Conservation (phyloP, 352 stramenopile genomes). For the Phytophthora lateralis region DNA sequence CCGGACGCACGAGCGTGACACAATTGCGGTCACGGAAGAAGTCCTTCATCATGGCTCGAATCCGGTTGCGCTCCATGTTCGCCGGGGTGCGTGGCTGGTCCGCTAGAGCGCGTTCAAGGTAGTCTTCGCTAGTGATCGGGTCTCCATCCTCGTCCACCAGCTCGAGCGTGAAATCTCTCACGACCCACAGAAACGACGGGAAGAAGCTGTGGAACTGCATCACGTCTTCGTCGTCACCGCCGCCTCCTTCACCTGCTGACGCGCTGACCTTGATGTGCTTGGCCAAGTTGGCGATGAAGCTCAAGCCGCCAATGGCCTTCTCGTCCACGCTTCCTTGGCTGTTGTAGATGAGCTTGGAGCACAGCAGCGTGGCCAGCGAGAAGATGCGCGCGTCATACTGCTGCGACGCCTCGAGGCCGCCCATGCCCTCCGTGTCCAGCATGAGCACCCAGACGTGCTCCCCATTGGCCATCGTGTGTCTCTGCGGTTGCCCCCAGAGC, state of each 20-base stretch:
- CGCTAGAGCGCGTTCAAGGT: conserved; percentile 78
- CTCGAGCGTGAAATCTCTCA: conserved; percentile 89
- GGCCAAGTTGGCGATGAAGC: conserved; percentile 88
- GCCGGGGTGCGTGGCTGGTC: conserved; percentile 71
- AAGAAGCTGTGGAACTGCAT: conserved; percentile 88
- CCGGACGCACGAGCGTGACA: conserved; percentile 80
- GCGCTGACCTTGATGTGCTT: conserved; percentile 85
- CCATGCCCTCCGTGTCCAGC: conserved; percentile 89
- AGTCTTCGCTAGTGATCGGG: conserved; percentile 77
- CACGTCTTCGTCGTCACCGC: conserved; percentile 55
- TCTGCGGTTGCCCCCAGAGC: conserved; percentile 80
- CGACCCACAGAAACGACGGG: conserved; percentile 88
- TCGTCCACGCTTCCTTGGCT: conserved; percentile 86
- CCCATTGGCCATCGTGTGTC: conserved; percentile 61
- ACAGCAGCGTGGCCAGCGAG: conserved; percentile 83
- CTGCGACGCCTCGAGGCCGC: conserved; percentile 81
- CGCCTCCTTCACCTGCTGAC: conserved; percentile 31
- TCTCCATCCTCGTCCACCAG: conserved; percentile 87
- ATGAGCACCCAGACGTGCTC: conserved; percentile 83
- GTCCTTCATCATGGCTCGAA: conserved; percentile 84
- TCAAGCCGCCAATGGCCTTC: conserved; percentile 82
- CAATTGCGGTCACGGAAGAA: conserved; percentile 86
- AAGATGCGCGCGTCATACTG: conserved; percentile 91
- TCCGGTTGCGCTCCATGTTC: conserved; percentile 80
- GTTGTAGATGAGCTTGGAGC: conserved; percentile 91